Conservation (phyloP, 1,284 basidiomycete genomes). For the Nidula niveotomentosa region DNA sequence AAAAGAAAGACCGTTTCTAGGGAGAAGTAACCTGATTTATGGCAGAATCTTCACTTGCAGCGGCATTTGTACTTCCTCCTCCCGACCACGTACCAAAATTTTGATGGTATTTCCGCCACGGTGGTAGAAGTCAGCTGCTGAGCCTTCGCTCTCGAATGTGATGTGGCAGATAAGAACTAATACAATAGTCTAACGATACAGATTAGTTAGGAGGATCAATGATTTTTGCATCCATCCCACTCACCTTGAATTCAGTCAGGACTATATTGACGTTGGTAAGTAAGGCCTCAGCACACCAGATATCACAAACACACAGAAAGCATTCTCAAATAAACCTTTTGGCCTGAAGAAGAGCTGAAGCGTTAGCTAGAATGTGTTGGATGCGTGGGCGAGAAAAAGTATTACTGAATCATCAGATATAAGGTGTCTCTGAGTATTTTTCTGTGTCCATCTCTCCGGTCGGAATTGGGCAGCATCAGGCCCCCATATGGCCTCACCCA, state of each 20-base stretch:
- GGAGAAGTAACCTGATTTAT: no score
- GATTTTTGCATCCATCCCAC: neutral
- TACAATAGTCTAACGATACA: neutral
- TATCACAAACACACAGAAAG: neutral
- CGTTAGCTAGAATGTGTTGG: neutral
- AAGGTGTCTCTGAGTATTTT: neutral
- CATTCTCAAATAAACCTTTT: neutral
- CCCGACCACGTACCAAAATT: neutral
- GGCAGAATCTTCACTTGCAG: neutral
- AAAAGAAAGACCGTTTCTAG: no score
- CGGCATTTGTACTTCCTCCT: neutral
- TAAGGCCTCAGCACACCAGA: neutral
- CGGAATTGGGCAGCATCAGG: constrained; percentile 12
- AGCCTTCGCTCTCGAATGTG: neutral
- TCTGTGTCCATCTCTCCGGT: constrained; percentile 10
- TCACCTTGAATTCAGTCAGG: neutral
- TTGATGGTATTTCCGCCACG: neutral
- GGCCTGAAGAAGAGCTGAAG: neutral
- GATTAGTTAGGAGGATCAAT: neutral
- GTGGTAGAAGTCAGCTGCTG: neutral
- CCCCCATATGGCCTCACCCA: constrained; percentile 15
- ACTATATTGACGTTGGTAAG: neutral
- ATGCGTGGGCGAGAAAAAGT: neutral
- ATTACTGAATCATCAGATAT: neutral
- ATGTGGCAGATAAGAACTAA: neutral